These are phyloP conservation scores for Pestalotiopsis sp. DNA, from an alignment of 2,329 filamentous ascomycete species.

Conservation along the genomic window DNA sequence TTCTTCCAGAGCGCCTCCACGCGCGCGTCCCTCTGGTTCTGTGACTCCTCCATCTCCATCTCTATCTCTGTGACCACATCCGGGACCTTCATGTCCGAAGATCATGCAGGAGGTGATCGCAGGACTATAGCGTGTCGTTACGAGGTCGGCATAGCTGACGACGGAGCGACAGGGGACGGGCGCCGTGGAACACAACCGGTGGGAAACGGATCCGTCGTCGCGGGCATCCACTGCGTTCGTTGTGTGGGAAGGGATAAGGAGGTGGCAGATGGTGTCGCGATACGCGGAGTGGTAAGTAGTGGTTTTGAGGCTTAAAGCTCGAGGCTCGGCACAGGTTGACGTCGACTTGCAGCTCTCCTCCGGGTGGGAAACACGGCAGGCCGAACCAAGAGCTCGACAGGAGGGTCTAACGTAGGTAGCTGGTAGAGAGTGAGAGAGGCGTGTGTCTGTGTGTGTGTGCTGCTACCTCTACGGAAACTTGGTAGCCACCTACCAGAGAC, in stretches of 20 bases:
- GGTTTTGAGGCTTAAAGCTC: not conserved
- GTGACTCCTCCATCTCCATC: constrained; percentile 74
- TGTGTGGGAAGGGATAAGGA: not conserved
- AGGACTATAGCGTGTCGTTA: constrained; percentile 24
- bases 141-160: constrained; percentile 26
- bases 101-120: constrained; percentile 37
- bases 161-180: not conserved
- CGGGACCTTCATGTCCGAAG: constrained; percentile 46
- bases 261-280: not conserved
- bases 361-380: not conserved
- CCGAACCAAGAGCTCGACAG: not conserved
- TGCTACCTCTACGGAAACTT: not conserved
- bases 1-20: constrained; percentile 83
- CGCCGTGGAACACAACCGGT: not conserved
- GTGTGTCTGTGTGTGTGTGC: not conserved
- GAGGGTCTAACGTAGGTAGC: not conserved
- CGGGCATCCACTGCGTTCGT: not conserved
- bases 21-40: constrained; percentile 78
- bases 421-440: not conserved
- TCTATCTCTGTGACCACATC: constrained; percentile 54
- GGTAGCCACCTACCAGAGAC: not conserved
- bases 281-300: not conserved
- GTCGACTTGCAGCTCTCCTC: constrained; percentile 10
- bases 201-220: not conserved
- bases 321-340: constrained; percentile 1